Evolutionary conservation across 495 filamentous ascomycete species (phyloP).

Genomic region (Aspergillus leporis): DNA sequence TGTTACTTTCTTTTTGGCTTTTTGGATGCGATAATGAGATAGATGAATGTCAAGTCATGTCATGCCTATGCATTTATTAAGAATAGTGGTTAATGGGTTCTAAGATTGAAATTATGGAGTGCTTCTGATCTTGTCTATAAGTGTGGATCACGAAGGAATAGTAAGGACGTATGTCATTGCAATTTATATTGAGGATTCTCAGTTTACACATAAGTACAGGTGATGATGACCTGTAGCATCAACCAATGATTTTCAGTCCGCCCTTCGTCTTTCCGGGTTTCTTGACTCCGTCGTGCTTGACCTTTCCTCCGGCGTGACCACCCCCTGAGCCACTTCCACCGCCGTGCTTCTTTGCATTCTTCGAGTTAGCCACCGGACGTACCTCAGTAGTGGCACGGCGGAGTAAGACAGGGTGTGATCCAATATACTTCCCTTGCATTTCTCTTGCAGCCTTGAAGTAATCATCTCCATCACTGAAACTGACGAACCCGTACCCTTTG

Average conservation of each 20-base stretch:
- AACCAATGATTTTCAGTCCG: conserved; percentile 76
- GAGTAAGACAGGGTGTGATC: conserved; percentile 87
- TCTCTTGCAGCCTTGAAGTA: conserved; percentile 94
- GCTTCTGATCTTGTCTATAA: not conserved
- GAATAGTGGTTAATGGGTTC: too few relatives aligned
- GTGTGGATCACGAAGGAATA: not conserved
- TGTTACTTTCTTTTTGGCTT: not conserved
- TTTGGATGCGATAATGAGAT: not conserved
- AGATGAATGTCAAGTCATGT: not conserved
- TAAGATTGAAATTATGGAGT: not conserved
- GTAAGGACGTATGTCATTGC: not conserved
- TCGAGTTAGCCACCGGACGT: conserved; percentile 58
- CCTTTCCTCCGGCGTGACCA: conserved; percentile 36
- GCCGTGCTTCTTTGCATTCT: conserved; percentile 47
- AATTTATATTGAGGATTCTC: not conserved
- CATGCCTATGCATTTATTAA: not conserved
- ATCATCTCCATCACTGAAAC: conserved; percentile 91
- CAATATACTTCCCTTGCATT: conserved; percentile 99
- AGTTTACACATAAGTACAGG: not conserved
- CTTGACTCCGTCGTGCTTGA: conserved; percentile 70
- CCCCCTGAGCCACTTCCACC: conserved; percentile 38
- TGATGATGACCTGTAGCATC: conserved; percentile 20
- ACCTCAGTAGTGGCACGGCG: conserved; percentile 90
- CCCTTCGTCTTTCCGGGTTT: conserved; percentile 77
- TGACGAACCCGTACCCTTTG: conserved; percentile 94